Evolutionary conservation across 1,284 basidiomycete genomes (phyloP), one percentile per base, ranked within the genome.

Genomic region (Leccinum subrobustum): DNA sequence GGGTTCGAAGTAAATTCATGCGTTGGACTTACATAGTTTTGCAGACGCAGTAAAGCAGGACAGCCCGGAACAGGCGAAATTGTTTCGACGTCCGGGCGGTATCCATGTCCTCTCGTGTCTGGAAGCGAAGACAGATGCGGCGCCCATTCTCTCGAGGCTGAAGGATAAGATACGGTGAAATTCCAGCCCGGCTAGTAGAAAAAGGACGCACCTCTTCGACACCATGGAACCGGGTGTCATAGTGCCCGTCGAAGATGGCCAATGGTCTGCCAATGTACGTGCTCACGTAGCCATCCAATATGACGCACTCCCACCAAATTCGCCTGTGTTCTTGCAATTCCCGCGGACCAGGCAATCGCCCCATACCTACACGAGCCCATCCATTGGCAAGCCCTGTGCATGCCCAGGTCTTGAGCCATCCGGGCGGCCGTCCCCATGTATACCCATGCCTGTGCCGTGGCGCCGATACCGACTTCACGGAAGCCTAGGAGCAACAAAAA

Each of bases 331-430:
- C 86, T 69, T 90, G 84, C 65, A 92, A 79, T 75, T 92, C 88
- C 70, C 80, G 79, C 62, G 79, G 76, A 2, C 79, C 80, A 71
- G 93, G 93, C 47, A 91, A 70, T 57, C 77, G 77, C 2, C 82
- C 82, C 53, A 87, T 74, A n/a, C 76, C 80, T 29, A 70, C 81
- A 35, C 84, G 73, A 62, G 77, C 84, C 86, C 80, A 87, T 62
- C 88, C 88, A 81, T 93, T 91, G 53, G 92, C 91, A 29, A 65
- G 83, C 84, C 54, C 91, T 84, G 71, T 93, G 92, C 79, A 95
- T 84, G 9, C 92, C 92, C 59, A 95, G 75, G 73, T 95, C 92
- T 75, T 94, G 92, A 12, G 92, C 93, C 88, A 91, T 91, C 42
- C 89, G 80, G 44, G 91, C 86, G 0, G 86, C 88, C 85, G 91